phyloP scores from a whole-genome alignment of 148 eudicot genomes.

The Nepenthes gracilis region DNA sequence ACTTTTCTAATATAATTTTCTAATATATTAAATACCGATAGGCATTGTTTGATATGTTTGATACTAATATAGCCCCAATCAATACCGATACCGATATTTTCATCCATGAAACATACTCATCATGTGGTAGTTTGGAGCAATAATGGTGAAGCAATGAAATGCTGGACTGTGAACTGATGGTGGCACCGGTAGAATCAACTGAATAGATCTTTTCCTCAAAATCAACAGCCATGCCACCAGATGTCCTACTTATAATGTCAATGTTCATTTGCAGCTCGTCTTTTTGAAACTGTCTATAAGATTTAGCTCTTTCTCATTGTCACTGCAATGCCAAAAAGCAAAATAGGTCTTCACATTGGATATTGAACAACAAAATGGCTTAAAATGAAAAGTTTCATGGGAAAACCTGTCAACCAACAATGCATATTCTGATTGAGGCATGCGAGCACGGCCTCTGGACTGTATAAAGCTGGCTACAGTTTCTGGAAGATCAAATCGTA shows the following conservation, averaged over 20 bases:
- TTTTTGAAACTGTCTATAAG: conserved; percentile 46
- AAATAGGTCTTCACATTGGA: not conserved
- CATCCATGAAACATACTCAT: conserved; percentile 53
- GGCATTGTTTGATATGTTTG: too few species aligned
- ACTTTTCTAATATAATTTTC: too few species aligned
- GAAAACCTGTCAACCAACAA: conserved; percentile 81
- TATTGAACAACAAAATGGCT: not conserved
- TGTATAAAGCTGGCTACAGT: conserved; percentile 93
- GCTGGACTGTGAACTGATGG: conserved; percentile 67
- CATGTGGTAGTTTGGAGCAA: conserved; percentile 92
- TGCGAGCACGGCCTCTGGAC: conserved; percentile 95
- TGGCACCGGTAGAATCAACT: conserved; percentile 86
- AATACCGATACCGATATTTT: too few species aligned
- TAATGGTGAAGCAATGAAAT: conserved; percentile 69
- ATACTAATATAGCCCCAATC: too few species aligned
- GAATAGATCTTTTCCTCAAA: conserved; percentile 47
- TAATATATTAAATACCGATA: too few species aligned
- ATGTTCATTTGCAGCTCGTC: conserved; percentile 68
- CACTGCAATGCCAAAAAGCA: conserved; percentile 34
- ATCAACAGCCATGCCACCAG: conserved; percentile 18
- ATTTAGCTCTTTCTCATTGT: conserved; percentile 51
- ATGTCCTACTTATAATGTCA: conserved; percentile 44
- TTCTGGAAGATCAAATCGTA: conserved; percentile 96
- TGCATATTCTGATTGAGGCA: conserved; percentile 91
- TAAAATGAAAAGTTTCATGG: conserved; percentile 5